Conservation (phyloP, 768 basidiomycete species). For the Pleurotus sapidus region DNA sequence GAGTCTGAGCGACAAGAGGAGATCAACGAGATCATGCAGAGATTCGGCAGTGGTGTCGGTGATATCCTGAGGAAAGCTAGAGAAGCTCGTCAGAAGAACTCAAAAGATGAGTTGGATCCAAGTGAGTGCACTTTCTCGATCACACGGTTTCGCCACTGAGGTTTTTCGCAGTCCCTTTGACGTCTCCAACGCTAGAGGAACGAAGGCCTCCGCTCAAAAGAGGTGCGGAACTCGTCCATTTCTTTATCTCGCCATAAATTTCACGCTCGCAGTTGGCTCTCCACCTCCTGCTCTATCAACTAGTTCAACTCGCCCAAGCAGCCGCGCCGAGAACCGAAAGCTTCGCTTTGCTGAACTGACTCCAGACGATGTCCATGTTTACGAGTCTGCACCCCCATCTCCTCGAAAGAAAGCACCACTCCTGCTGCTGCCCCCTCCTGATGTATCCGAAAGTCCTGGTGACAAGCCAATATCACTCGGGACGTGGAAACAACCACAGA, state of each 20-base stretch:
- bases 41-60: conserved; percentile 65
- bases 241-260: conserved; percentile 4
- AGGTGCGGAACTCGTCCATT: conserved; percentile 7
- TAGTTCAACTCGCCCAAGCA: conserved; percentile 57
- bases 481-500: conserved; percentile 6
- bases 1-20: conserved; percentile 69
- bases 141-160: background rate
- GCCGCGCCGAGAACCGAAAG: conserved; percentile 46
- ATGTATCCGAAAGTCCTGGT: conserved; percentile 26
- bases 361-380: conserved; percentile 75
- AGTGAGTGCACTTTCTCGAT: too few relatives aligned
- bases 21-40: conserved; percentile 60
- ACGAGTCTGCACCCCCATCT: conserved; percentile 78
- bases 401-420: conserved; percentile 57
- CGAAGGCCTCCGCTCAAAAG: background rate
- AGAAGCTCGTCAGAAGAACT: conserved; percentile 37
- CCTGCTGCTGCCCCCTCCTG: conserved; percentile 48
- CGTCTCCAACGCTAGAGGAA: background rate
- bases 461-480: conserved; percentile 15
- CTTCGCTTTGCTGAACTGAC: conserved; percentile 77
- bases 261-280: conserved; percentile 21
- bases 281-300: conserved; percentile 47
- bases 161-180: conserved; percentile 1
- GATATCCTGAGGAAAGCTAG: conserved; percentile 59
- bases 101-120: too few relatives aligned